phyloP scores from a whole-genome alignment of 768 basidiomycete genomes.

The Roridomyces roridus region DNA sequence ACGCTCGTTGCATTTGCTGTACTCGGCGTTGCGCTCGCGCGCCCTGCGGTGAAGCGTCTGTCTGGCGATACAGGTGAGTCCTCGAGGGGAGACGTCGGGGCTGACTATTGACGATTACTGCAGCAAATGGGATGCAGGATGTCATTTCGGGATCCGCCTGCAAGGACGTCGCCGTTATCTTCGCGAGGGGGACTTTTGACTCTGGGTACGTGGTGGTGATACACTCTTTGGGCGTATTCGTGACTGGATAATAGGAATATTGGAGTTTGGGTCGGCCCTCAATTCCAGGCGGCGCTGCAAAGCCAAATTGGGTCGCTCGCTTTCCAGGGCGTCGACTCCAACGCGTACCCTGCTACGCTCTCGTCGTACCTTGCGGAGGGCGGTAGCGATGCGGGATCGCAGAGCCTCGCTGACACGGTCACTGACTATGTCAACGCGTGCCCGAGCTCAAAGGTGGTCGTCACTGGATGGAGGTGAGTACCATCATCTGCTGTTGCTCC shows the following conservation, averaged over 20 bases:
- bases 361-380: conserved; percentile 14
- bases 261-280: conserved; percentile 27
- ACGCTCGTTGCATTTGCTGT: no score
- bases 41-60: no score
- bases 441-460: conserved; percentile 16
- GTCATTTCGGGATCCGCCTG: conserved; percentile 12
- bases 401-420: conserved; percentile 20
- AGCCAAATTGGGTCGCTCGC: conserved; percentile 16
- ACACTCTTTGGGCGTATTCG: background rate
- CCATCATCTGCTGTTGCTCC: background rate
- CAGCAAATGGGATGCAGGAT: conserved; percentile 18
- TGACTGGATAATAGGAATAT: conserved; percentile 16
- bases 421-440: conserved; percentile 14
- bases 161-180: conserved; percentile 22
- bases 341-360: conserved; percentile 24
- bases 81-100: no score
- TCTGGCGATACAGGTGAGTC: no score
- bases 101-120: background rate
- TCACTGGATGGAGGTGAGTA: conserved; percentile 21
- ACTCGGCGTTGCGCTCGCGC: no score
- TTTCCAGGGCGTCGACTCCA: conserved; percentile 24
- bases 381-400: conserved; percentile 14
- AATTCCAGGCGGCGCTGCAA: conserved; percentile 17
- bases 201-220: conserved; percentile 14
- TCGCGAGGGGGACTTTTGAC: conserved; percentile 26